phyloP scores from a whole-genome alignment of 129 eudicot genomes.

The Flaveria robusta region DNA sequence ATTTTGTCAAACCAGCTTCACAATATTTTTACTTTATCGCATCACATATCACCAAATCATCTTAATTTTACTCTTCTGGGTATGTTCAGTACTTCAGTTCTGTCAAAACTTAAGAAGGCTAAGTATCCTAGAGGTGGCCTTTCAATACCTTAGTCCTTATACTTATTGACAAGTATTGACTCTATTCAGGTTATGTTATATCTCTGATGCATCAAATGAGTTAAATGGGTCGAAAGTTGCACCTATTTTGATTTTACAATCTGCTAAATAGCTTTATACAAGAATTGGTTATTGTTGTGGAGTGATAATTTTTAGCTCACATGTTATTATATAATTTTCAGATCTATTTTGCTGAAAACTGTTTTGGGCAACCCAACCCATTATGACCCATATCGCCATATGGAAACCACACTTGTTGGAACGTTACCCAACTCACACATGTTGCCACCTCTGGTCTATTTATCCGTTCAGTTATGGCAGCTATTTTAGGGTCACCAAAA shows the following conservation, averaged over 20 bases:
- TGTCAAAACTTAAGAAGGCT: too few species aligned
- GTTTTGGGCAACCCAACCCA: not conserved
- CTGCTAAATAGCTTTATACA: not conserved
- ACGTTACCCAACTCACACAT: not conserved
- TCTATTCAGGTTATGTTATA: too few species aligned
- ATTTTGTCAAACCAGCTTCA: slow-evolving; percentile 8
- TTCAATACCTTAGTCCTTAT: too few species aligned
- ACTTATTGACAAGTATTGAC: too few species aligned
- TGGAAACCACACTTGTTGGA: not conserved
- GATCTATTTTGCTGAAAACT: too few species aligned
- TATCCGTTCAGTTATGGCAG: not conserved
- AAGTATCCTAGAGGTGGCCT: too few species aligned
- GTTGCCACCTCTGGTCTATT: not conserved
- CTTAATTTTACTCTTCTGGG: not conserved
- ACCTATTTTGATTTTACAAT: not conserved
- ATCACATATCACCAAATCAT: not conserved
- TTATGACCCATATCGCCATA: not conserved
- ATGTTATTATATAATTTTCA: not conserved
- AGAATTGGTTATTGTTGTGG: not conserved
- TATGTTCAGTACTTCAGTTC: too few species aligned
- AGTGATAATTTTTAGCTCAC: not conserved
- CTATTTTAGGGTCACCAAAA: slow-evolving; percentile 10
- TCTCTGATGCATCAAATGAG: too few species aligned
- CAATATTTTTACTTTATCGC: not conserved
- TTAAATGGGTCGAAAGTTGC: not conserved